Evolutionary conservation across 1,284 basidiomycete species (phyloP), one percentile per base, ranked within the genome.

Genomic region (Boletus smithii): DNA sequence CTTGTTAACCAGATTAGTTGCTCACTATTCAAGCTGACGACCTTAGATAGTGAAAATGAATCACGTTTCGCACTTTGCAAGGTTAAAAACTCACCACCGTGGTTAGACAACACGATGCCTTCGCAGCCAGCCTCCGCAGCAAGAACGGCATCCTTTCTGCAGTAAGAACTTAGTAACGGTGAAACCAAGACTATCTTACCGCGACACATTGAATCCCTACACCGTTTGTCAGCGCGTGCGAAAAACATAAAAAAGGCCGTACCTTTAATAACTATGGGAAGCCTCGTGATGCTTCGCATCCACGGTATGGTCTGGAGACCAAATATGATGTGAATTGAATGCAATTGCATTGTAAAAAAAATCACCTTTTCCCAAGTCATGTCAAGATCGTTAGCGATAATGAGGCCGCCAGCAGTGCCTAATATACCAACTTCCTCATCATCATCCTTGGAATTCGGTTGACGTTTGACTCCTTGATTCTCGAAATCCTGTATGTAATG

Each of bases 81-180:
- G 5, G 56, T 16, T 1, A 17, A 60, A 23, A 62, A 46, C 80
- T 57, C 63, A 82, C 93, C 92, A 50, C 91, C 92, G 59, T 95
- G 93, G 59, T 97, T 97, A 4, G 89, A 91, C n/a, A 93, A 68
- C 23, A 97, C 76, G 46, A 97, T 88, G 6, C 91, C 94, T 52
- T 91, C 85, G 16, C 88, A 81, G 5, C 93, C 91, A 11, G 82
- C 81, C 61, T 97, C 88, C n/a, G 80, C 85, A 17, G 95, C 95
- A 46, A 91, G 75, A 6, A 97, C 82, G 2, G 91, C 93, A 65
- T 89, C 86, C 81, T 85, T 49, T 8, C 48, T 29, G n/a, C 16
- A 35, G 34, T 60, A 23, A 54, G 47, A 30, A 40, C 20, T 50
- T 26, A 42, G 27, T n/a, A 18, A 42, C 0, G 13, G 16, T 16